A percentile compares a stretch with the other conserved stretches of the same genome.
These are phyloP conservation scores for Canna indica DNA, from an alignment of 176 grass and related monocot species.

Conservation along the genomic window DNA sequence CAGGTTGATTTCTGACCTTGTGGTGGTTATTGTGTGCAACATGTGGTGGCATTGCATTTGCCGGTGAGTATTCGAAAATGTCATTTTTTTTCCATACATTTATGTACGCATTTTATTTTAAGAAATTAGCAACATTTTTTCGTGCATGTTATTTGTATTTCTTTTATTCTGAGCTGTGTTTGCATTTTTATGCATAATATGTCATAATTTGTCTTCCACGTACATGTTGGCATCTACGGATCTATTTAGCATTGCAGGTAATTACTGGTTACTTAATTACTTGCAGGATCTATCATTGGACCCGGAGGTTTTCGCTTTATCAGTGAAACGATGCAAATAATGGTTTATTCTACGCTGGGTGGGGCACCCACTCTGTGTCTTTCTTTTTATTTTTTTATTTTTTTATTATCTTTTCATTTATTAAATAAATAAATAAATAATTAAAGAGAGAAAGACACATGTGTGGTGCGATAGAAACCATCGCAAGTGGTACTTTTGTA, in stretches of 20 bases:
- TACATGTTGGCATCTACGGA: neutral
- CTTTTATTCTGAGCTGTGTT: neutral
- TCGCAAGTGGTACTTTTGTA: constrained; percentile 51
- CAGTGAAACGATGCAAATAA: constrained; percentile 99
- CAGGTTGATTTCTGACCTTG: constrained; percentile 99
- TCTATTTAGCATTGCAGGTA: constrained; percentile 44
- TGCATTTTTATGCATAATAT: neutral
- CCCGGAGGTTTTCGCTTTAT: constrained; percentile 97
- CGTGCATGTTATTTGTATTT: neutral
- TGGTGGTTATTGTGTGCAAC: constrained; percentile 97
- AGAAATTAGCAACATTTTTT: neutral
- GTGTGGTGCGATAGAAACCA: no score
- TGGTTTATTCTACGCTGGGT: no score
- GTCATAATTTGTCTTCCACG: neutral
- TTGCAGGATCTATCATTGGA: constrained; percentile 97
- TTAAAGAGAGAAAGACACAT: no score
- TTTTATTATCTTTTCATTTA: no score
- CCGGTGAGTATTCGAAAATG: constrained; percentile 30
- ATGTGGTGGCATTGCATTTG: constrained; percentile 94
- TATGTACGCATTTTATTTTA: no score
- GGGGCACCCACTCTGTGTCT: no score
- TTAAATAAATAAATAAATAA: no score
- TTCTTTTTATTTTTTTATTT: no score
- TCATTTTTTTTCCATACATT: no score
- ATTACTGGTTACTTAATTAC: constrained; percentile 99